A percentile compares a stretch with the other conserved stretches of the same genome.
These are phyloP conservation scores for Boletus semigastroideus DNA, from an alignment of 1,284 basidiomycete species.

Conservation along the genomic window DNA sequence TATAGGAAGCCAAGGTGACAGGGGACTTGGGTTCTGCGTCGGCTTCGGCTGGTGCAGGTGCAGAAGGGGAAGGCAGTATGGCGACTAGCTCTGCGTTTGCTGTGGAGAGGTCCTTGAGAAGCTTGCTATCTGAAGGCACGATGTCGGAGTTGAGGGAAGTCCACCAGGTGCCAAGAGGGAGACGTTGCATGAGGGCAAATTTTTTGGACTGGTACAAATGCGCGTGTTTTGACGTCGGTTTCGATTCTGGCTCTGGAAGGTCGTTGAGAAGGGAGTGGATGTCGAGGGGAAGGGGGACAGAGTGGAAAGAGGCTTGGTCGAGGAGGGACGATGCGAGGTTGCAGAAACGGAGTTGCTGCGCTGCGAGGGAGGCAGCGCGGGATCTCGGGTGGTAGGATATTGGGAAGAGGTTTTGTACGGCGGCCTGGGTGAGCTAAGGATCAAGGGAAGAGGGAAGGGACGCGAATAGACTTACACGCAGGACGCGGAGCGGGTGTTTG, in stretches of 20 bases:
- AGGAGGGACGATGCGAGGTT: conserved; percentile 67
- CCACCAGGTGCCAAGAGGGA: conserved; percentile 76
- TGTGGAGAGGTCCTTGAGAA: conserved; percentile 52
- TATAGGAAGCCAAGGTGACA: conserved; percentile 44
- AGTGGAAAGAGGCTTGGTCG: conserved; percentile 60
- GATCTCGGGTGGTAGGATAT: conserved; percentile 65
- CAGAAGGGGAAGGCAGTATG: conserved; percentile 61
- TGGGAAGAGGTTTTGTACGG: conserved; percentile 65
- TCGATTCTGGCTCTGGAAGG: conserved; percentile 25
- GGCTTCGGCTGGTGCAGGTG: conserved; percentile 29
- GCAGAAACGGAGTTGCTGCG: conserved; percentile 72
- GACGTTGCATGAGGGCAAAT: conserved; percentile 74
- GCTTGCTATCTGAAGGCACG: conserved; percentile 35
- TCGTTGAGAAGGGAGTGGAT: conserved; percentile 45
- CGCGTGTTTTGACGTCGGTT: conserved; percentile 23
- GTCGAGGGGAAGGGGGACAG: conserved; percentile 45
- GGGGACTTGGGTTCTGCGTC: conserved; percentile 16
- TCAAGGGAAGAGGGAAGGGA: conserved; percentile 10
- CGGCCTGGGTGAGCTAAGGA: conserved; percentile 41
- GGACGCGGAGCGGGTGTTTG: conserved; percentile 50
- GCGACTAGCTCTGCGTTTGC: conserved; percentile 74
- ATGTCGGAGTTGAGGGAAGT: conserved; percentile 62
- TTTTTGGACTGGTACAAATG: conserved; percentile 38
- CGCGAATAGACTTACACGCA: conserved; percentile 43
- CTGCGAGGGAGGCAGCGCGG: conserved; percentile 55